Base-by-base conservation (phyloP, 306 rosid species). In the Arachis hypogaea region DNA sequence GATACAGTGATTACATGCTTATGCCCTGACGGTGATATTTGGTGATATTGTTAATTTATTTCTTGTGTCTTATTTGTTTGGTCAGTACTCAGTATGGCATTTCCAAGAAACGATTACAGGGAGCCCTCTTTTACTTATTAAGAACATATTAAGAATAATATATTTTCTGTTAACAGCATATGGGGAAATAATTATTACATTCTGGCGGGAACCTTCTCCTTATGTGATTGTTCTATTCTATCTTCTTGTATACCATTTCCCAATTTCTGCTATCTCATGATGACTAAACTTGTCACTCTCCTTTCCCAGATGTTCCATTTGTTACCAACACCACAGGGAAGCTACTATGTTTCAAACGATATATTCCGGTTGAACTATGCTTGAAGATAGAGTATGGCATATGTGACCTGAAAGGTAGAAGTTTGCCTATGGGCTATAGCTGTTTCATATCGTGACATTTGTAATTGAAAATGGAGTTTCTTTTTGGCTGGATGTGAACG, bases 311-410 rank as follows among this genome's bases (percentile, higher is more conserved):
- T 93, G 98, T 93, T 93, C 86, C 98, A 93, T 84, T 85, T 93
- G 94, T 91, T 93, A 66, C 98, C 98, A 61, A 88, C 96, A n/a
- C 88, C 86, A 8, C 91, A 82, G 75, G 93, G 91, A 74, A 91
- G 96, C 91, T 93, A 86, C 69, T 91, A 84, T 66, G 98, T 93
- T 75, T 82, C 82, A 82, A 93, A 93, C 72, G 98, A 93, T 81
- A 87, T 93, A 66, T 93, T 93, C 87, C 93, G 98, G 30, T 80
- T 93, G 90, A 93, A 93, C 84, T 93, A 93, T 57, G 98, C 98
- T 0, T 93, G 91, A 93, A 78, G 79, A 71, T 55, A 49, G 30
- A 76, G 59, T 18, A 0, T 18, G 1, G 59, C 43, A 11, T 63
- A 16, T 64, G 70, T 70, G 75, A 45, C 51, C 46, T 56, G 63